phyloP scores from a whole-genome alignment of 371 early-diverging fungal species.

The Dichotomocladium elegans region DNA sequence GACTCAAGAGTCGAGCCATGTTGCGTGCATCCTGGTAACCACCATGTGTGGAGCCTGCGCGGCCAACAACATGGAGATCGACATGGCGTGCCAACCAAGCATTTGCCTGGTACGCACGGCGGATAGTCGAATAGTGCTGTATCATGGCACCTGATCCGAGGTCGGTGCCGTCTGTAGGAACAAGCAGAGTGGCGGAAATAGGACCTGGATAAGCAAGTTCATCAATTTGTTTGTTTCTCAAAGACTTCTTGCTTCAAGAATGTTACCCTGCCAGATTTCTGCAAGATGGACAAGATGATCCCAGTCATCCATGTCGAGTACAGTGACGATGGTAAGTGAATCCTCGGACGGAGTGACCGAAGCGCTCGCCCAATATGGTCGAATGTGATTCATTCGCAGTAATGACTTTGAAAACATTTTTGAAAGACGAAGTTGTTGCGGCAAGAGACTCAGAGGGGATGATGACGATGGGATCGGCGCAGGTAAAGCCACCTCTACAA shows the following conservation, averaged over 20 bases:
- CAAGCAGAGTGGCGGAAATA: constrained; percentile 47
- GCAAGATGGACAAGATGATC: constrained; percentile 16
- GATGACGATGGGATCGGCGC: background rate
- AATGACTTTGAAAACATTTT: constrained; percentile 33
- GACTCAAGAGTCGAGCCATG: constrained; percentile 50
- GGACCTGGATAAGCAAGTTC: constrained; percentile 29
- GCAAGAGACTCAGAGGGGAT: constrained; percentile 13
- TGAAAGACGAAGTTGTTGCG: constrained; percentile 12
- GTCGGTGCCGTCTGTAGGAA: constrained; percentile 14
- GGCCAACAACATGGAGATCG: constrained; percentile 50
- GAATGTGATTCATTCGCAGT: constrained; percentile 14
- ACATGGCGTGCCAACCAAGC: constrained; percentile 38
- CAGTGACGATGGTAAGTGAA: constrained; percentile 21
- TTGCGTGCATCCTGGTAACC: constrained; percentile 39
- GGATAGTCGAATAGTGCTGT: constrained; percentile 21
- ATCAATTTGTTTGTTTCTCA: background rate
- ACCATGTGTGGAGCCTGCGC: constrained; percentile 16
- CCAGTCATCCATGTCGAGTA: constrained; percentile 19
- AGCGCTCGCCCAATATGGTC: constrained; percentile 28
- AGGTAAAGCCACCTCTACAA: too few relatives aligned
- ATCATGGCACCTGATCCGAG: constrained; percentile 6
- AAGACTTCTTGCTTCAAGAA: background rate
- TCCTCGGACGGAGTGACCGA: constrained; percentile 9
- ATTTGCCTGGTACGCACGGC: constrained; percentile 31
- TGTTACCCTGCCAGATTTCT: constrained; percentile 26